Base-by-base conservation (phyloP, 768 basidiomycete species). In the Rickenella mellea region DNA sequence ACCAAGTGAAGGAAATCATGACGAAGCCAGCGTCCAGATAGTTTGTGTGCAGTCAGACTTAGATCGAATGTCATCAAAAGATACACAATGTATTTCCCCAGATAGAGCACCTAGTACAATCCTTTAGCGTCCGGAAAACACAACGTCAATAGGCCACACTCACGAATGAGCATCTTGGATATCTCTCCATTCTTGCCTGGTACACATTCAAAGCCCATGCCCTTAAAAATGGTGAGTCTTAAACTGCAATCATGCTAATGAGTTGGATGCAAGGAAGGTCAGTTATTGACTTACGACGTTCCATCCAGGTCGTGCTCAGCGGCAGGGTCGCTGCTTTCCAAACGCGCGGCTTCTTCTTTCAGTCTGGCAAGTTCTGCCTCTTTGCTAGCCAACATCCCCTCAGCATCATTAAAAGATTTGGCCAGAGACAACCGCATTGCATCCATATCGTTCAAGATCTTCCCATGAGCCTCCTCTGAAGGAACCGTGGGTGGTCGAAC, bases 351-450 rank as follows among this genome's bases (percentile, higher is more conserved):
- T 47, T 78, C 76, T 41, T 82, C 81, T 50, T 81, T 83, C 45
- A 89, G 63, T 4, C 68, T 64, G 6, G 82, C 67, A 0, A 86
- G 70, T 53, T 85, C 83, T 2, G 75, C 78, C 51, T 88, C 83
- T 51, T 76, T 79, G 51, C 71, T 75, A 5, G 76, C 76, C 5
- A 83, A 57, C 35, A 74, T 57, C 29, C 73, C 70, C 60, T 89
- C 83, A 1, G 71, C 68, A 48, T 87, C 84, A 39, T 80, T 79
- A 48, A 87, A 82, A 5, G 80, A 74, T 52, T 89, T 89, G 19
- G 71, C 77, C 12, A 86, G 68, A 12, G 80, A 76, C 35, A 86
- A 57, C 25, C 76, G 72, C 5, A 69, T 71, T 28, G 57, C 66
- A 46, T 88, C 84, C 1, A 85, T 69, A 39, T 78, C 73, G 49